phyloP scores from a whole-genome alignment of 108 stramenopile genomes.

The Epipyxis sp. region DNA sequence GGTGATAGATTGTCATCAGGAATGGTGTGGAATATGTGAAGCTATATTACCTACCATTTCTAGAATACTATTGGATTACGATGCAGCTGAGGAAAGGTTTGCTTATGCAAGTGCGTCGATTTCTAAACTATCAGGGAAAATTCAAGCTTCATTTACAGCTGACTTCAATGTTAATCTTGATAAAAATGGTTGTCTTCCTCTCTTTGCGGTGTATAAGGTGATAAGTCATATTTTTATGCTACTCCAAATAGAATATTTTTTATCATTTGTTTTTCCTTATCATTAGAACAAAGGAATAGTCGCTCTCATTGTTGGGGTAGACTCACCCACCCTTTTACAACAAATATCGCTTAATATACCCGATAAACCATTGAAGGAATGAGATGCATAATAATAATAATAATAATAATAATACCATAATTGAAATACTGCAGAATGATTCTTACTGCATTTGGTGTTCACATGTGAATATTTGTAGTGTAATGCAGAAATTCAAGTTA shows the following conservation, averaged over 20 bases:
- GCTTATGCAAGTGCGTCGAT: not conserved
- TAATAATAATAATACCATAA: too few species aligned
- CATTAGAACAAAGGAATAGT: slow-evolving; percentile 1
- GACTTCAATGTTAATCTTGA: slow-evolving; percentile 5
- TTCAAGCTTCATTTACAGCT: not conserved
- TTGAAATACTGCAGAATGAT: too few species aligned
- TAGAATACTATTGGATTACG: not conserved
- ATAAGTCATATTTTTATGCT: not conserved
- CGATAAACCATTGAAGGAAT: not conserved
- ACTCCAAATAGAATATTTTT: not conserved
- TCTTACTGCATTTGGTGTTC: too few species aligned
- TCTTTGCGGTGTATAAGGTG: slow-evolving; percentile 4
- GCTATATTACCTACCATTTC: not conserved
- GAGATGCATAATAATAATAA: too few species aligned
- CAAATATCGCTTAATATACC: slow-evolving; percentile 5
- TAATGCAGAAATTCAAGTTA: too few species aligned
- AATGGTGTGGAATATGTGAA: not conserved
- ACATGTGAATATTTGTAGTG: too few species aligned
- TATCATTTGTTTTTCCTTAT: not conserved
- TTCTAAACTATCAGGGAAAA: not conserved
- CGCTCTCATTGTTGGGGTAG: not conserved
- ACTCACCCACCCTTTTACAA: not conserved
- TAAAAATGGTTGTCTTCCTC: slow-evolving; percentile 5
- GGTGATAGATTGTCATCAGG: slow-evolving; percentile 6
- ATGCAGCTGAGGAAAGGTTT: not conserved